A percentile compares a stretch with the other conserved stretches of the same genome.
phyloP scores from a whole-genome alignment of 2,329 filamentous ascomycete species.

The Apiospora hydei region DNA sequence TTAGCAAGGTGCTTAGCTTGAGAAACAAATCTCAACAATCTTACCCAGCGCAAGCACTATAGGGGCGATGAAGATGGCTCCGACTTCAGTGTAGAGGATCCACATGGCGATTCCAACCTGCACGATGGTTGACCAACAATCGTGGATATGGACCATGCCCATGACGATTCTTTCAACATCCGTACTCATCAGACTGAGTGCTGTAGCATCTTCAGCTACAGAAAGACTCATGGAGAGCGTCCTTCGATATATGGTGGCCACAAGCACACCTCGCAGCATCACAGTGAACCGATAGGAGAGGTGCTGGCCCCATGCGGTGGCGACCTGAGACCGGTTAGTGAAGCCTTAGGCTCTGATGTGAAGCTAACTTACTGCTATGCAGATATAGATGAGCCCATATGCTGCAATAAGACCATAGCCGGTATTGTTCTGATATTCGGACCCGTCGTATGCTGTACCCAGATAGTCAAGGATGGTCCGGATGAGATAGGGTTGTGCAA shows the following conservation, averaged over 20 bases:
- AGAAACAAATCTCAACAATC: neutral
- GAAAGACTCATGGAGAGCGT: conserved; percentile 19
- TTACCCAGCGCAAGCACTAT: conserved; percentile 27
- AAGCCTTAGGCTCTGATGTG: neutral
- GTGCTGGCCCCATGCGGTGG: conserved; percentile 2
- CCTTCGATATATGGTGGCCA: conserved; percentile 5
- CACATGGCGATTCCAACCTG: conserved; percentile 29
- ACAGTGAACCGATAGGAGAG: neutral
- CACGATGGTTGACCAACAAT: conserved; percentile 25
- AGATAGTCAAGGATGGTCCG: conserved; percentile 29
- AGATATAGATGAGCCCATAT: conserved; percentile 9
- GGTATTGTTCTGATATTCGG: conserved; percentile 20
- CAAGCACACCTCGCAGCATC: conserved; percentile 19
- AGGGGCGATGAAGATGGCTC: conserved; percentile 26
- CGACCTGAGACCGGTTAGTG: neutral
- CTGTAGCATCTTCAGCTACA: conserved; percentile 8
- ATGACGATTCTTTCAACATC: conserved; percentile 28
- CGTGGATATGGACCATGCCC: conserved; percentile 25
- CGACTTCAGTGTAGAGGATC: conserved; percentile 26
- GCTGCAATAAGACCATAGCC: neutral
- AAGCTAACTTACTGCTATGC: neutral
- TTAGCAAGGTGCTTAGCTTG: neutral
- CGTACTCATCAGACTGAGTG: conserved; percentile 26
- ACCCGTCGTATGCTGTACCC: conserved; percentile 21
- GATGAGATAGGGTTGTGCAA: conserved; percentile 44